Percentiles rank a stretch among this genome's conserved stretches.
Conservation (phyloP, 2,329 filamentous ascomycete species). For the Exophiala spinifera region DNA sequence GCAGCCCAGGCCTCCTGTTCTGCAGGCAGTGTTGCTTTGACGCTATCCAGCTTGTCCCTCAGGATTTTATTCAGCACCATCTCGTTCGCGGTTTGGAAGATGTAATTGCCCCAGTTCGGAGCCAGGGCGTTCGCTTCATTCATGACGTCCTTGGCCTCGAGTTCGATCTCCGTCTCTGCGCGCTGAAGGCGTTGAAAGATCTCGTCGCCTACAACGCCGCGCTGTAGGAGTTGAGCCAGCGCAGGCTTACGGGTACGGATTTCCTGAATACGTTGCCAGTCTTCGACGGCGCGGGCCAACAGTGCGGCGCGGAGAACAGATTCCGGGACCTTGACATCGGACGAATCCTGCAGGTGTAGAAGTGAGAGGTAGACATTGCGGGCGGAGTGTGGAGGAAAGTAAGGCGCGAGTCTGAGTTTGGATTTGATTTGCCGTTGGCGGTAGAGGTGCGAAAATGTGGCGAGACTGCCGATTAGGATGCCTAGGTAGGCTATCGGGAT, state of each 20-base stretch:
- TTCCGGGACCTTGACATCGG: slow-evolving; percentile 65
- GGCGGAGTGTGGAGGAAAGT: slow-evolving; percentile 88
- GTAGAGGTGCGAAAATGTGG: slow-evolving; percentile 90
- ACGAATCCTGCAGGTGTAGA: slow-evolving; percentile 67
- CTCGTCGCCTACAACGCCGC: slow-evolving; percentile 92
- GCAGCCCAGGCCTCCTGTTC: slow-evolving; percentile 92
- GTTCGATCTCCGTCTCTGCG: slow-evolving; percentile 96
- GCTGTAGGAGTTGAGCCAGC: slow-evolving; percentile 75
- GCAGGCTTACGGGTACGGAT: slow-evolving; percentile 86
- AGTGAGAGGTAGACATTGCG: slow-evolving; percentile 94
- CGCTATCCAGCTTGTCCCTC: slow-evolving; percentile 69
- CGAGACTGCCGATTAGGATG: slow-evolving; percentile 81
- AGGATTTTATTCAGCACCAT: slow-evolving; percentile 81
- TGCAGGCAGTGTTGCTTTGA: slow-evolving; percentile 65
- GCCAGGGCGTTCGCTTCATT: slow-evolving; percentile 81
- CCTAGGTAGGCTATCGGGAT: slow-evolving; percentile 86
- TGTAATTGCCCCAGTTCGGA: slow-evolving; percentile 85
- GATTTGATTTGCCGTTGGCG: slow-evolving; percentile 82
- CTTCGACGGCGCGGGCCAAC: slow-evolving; percentile 82
- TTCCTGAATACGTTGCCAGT: slow-evolving; percentile 87
- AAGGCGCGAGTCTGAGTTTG: slow-evolving; percentile 83
- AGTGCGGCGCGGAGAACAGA: slow-evolving; percentile 84
- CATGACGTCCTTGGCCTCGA: slow-evolving; percentile 90
- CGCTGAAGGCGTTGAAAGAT: slow-evolving; percentile 87
- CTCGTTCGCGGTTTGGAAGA: slow-evolving; percentile 97